Base-by-base conservation (phyloP, 2,329 filamentous ascomycete genomes). In the Pseudocercospora pini-densiflorae region DNA sequence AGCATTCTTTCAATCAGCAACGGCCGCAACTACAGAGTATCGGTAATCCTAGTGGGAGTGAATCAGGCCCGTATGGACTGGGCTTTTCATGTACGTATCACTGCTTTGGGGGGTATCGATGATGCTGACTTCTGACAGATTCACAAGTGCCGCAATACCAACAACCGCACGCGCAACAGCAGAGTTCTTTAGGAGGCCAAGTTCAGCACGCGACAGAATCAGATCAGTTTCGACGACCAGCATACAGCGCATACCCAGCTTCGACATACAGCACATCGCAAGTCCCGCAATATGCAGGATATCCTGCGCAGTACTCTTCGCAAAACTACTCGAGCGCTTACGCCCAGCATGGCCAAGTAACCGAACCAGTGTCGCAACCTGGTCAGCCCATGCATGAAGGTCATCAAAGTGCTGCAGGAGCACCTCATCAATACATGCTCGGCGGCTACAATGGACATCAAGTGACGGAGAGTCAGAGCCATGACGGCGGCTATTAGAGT, bases 71-170 rank as follows among this genome's bases (percentile, higher is more conserved):
- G 12, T 75, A 76, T 55, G 76, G 76, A 2, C 63, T 78, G 7
- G 75, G 76, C 10, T 73, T 77, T 55, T 72, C 76, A 19, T 78
- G 76, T 78, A 62, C 70, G 77, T 74, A 23, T 19, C 12, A 33
- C n/a, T 40, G 14, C 43, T 19, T 2, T n/a, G 19, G 59, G 63
- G 67, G 45, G 68, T 43, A 16, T 7, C 8, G 43, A 29, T 23
- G 6, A 27, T 8, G 16, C 51, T 55, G 23, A 27, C 51, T 3
- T 10, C 8, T 2, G 5, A n/a, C 40, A 75, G 73, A 74, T 57
- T 64, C 68, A 10, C 68, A 72, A 36, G 63, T 68, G 47, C 66
- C 63, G 9, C 62, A 55, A 51, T 75, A 70, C 49, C 71, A 70
- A 24, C 59, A 58, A 16, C 59, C 27, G 29, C 64, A 70, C 54